A percentile compares a stretch with the other conserved stretches of the same genome.
Conservation (phyloP, 2,329 filamentous ascomycete genomes). For the Diaporthe citri region DNA sequence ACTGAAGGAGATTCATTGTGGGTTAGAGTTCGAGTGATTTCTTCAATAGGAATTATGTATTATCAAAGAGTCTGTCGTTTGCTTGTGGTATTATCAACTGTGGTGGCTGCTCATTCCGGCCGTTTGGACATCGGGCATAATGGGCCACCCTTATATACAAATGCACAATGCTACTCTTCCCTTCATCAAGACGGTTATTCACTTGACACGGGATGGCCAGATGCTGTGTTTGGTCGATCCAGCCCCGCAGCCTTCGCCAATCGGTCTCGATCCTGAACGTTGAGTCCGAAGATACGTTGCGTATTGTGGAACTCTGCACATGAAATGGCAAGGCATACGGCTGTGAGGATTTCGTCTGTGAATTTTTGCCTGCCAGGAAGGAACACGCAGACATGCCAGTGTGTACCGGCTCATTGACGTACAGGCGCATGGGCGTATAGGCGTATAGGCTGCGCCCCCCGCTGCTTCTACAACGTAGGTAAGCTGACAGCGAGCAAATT, state of each 20-base stretch:
- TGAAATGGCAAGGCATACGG: too few species aligned
- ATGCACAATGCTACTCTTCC: background rate
- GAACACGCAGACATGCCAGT: too few species aligned
- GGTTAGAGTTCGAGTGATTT: background rate
- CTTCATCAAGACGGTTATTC: background rate
- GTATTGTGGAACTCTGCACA: background rate
- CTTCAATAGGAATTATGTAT: background rate
- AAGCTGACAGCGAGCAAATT: background rate
- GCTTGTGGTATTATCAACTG: background rate
- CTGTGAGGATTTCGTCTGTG: background rate
- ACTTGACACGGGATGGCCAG: background rate
- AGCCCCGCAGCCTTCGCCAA: too few species aligned
- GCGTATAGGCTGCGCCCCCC: background rate
- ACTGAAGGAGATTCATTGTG: background rate
- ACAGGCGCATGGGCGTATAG: background rate
- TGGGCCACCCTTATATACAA: background rate
- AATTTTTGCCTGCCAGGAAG: too few species aligned
- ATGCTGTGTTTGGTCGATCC: background rate
- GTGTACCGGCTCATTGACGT: background rate
- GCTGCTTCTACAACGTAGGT: background rate
- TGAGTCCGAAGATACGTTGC: background rate
- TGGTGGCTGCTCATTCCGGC: background rate
- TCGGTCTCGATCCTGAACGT: background rate
- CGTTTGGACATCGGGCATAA: background rate
- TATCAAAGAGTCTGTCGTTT: background rate